Percentiles rank a stretch among this genome's conserved stretches.
Conservation (phyloP, 176 grass and related monocot genomes). For the Cenchrus fungigraminus region DNA sequence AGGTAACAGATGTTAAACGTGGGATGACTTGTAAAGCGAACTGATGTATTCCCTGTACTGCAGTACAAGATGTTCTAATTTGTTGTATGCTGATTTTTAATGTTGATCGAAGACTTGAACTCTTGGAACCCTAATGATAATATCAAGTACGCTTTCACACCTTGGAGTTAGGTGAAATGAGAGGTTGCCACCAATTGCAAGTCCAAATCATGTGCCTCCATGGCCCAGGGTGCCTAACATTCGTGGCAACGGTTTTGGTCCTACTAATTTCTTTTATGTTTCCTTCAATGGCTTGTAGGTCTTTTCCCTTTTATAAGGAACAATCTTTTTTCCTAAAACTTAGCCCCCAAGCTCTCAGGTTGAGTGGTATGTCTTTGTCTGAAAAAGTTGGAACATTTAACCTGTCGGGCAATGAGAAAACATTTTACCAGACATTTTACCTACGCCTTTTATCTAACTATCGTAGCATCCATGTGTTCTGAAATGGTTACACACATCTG, state of each 20-base stretch:
- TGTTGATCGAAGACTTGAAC: background rate
- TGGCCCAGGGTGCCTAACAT: constrained; percentile 45
- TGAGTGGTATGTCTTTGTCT: too few relatives aligned
- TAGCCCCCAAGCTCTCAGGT: too few relatives aligned
- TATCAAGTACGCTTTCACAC: constrained; percentile 60
- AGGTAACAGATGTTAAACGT: background rate
- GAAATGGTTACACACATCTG: too few relatives aligned
- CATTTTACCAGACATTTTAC: too few relatives aligned
- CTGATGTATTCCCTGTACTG: background rate
- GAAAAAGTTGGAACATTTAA: too few relatives aligned
- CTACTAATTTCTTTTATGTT: background rate
- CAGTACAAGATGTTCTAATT: constrained; percentile 15
- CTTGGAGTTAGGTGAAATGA: constrained; percentile 51
- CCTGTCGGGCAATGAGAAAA: too few relatives aligned
- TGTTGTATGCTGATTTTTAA: background rate
- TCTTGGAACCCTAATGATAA: constrained; percentile 47
- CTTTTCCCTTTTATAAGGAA: too few relatives aligned
- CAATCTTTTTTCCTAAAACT: too few relatives aligned
- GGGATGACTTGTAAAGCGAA: constrained; percentile 10
- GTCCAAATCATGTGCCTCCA: constrained; percentile 58
- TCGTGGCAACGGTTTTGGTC: constrained; percentile 53
- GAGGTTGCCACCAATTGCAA: constrained; percentile 47
- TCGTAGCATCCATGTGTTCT: too few relatives aligned
- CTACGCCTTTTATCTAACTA: too few relatives aligned
- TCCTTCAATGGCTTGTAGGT: too few relatives aligned